A percentile compares a stretch with the other conserved stretches of the same genome.
phyloP scores from a whole-genome alignment of 1,284 basidiomycete species.

The Ustilago crameri region DNA sequence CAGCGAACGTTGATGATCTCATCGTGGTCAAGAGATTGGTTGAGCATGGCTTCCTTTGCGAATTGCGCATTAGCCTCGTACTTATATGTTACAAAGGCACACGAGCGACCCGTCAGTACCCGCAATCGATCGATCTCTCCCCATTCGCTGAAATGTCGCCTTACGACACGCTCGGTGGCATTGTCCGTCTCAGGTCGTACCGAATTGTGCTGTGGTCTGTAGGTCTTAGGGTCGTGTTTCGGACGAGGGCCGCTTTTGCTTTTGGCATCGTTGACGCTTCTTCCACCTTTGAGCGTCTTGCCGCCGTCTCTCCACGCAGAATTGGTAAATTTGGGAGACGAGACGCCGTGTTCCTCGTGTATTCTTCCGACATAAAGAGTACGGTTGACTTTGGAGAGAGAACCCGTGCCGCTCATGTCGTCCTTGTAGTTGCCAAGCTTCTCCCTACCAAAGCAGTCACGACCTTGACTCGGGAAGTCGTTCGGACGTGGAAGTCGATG shows the following conservation, averaged over 20 bases:
- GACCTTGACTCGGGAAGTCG: constrained; percentile 85
- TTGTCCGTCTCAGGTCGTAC: constrained; percentile 44
- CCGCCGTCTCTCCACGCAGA: constrained; percentile 56
- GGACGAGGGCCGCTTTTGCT: constrained; percentile 23
- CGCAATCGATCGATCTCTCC: constrained; percentile 94
- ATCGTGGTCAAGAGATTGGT: constrained; percentile 95
- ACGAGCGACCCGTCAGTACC: constrained; percentile 90
- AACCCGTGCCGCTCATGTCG: constrained; percentile 99
- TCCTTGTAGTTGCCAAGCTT: constrained; percentile 97
- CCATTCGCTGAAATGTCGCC: constrained; percentile 90
- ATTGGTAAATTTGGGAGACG: constrained; percentile 36
- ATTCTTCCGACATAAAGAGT: constrained; percentile 95
- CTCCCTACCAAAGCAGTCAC: constrained; percentile 96
- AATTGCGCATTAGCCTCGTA: constrained; percentile 88
- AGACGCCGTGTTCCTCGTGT: constrained; percentile 58
- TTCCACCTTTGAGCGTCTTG: constrained; percentile 54
- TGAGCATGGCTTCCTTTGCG: constrained; percentile 98
- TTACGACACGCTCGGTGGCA: constrained; percentile 57
- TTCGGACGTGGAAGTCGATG: constrained; percentile 78
- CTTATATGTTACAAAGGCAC: constrained; percentile 96
- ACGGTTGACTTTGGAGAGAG: constrained; percentile 90
- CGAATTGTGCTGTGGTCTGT: constrained; percentile 51
- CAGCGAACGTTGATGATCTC: constrained; percentile 84
- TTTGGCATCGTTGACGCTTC: constrained; percentile 35
- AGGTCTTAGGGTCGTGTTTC: constrained; percentile 34